Conservation (phyloP, 441 rosid species). For the Monsonia emarginata region DNA sequence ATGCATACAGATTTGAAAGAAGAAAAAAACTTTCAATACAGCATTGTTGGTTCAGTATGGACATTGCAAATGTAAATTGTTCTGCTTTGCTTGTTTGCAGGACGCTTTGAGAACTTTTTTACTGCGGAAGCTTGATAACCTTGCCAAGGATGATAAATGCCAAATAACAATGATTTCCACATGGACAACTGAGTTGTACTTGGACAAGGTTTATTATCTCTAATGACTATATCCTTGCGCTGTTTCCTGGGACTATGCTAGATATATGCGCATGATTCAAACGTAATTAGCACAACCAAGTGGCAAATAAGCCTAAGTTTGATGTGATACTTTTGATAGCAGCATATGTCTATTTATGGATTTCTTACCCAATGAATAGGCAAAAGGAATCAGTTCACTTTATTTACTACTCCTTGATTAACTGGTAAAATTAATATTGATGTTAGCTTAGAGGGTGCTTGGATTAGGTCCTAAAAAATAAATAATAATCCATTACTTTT, state of each 20-base stretch:
- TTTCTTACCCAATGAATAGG: neutral
- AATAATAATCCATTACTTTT: no score
- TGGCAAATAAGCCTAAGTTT: constrained; percentile 8
- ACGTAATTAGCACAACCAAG: constrained; percentile 6
- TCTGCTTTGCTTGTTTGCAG: constrained; percentile 39
- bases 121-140: constrained; percentile 90
- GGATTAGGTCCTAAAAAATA: no score
- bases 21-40: neutral
- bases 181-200: constrained; percentile 94
- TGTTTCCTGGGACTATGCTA: constrained; percentile 2
- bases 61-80: neutral
- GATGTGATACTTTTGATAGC: constrained; percentile 5
- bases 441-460: neutral
- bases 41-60: neutral
- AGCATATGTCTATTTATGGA: neutral
- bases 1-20: neutral
- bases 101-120: constrained; percentile 95
- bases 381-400: neutral
- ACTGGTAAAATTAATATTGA: neutral
- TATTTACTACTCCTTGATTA: neutral
- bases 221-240: constrained; percentile 11
- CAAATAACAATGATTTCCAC: constrained; percentile 98
- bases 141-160: constrained; percentile 85
- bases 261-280: constrained; percentile 8
- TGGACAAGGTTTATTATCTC: constrained; percentile 79